phyloP scores from a whole-genome alignment of 2,329 filamentous ascomycete species.

The Botryotinia narcissicola region DNA sequence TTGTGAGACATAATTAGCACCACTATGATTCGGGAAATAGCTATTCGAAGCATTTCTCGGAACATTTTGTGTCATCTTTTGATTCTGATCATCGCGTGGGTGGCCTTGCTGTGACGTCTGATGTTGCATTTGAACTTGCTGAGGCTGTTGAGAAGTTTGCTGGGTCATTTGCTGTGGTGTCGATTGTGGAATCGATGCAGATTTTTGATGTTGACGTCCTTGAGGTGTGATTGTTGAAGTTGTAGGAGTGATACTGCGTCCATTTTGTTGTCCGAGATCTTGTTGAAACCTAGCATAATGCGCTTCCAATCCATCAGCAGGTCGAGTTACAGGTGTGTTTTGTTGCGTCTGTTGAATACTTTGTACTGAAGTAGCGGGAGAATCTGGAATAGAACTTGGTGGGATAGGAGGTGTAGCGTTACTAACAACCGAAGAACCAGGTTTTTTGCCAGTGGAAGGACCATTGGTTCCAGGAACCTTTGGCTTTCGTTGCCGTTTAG shows the following conservation, averaged over 20 bases:
- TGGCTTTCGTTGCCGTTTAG: slow-evolving; percentile 42
- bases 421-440: slow-evolving; percentile 31
- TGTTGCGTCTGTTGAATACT: slow-evolving; percentile 9
- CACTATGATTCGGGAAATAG: slow-evolving; percentile 33
- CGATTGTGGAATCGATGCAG: slow-evolving; percentile 31
- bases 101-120: slow-evolving; percentile 33
- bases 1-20: slow-evolving; percentile 33
- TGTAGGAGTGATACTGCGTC: slow-evolving; percentile 32
- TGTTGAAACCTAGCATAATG: slow-evolving; percentile 38
- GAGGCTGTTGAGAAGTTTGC: slow-evolving; percentile 21
- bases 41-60: slow-evolving; percentile 32
- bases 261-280: slow-evolving; percentile 33
- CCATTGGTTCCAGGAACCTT: slow-evolving; percentile 36
- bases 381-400: slow-evolving; percentile 36
- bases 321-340: slow-evolving; percentile 31
- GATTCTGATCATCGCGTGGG: slow-evolving; percentile 32
- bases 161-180: slow-evolving; percentile 30
- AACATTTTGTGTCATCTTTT: slow-evolving; percentile 27
- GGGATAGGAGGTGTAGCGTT: slow-evolving; percentile 34
- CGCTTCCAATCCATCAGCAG: slow-evolving; percentile 38
- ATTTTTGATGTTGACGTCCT: slow-evolving; percentile 32
- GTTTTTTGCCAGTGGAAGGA: slow-evolving; percentile 31
- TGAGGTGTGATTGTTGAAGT: slow-evolving; percentile 30
- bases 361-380: slow-evolving; percentile 31
- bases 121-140: slow-evolving; percentile 28